These are phyloP conservation scores for Penstemon barbatus DNA, from an alignment of 257 asterid genomes.

Conservation along the genomic window DNA sequence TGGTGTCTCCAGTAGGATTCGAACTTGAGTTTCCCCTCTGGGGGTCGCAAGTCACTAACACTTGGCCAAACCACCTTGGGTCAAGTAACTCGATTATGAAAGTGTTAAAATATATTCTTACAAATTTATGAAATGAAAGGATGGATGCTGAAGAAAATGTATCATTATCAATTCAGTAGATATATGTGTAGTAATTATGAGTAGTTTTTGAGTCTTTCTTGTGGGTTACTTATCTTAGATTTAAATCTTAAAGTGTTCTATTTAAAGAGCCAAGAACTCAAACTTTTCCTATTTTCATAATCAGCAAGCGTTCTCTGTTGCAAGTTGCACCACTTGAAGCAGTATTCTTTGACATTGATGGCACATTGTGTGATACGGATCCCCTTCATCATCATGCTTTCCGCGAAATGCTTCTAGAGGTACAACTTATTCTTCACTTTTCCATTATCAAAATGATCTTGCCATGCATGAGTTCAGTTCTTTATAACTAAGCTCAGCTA, in stretches of 20 bases:
- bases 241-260: constrained; percentile 1
- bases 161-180: too few relatives aligned
- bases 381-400: constrained; percentile 80
- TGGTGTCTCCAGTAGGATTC: too few relatives aligned
- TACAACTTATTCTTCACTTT: constrained; percentile 21
- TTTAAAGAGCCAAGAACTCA: constrained; percentile 25
- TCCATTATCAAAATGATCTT: constrained; percentile 1
- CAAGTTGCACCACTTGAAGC: constrained; percentile 88
- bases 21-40: too few relatives aligned
- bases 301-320: constrained; percentile 59
- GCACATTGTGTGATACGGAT: constrained; percentile 90
- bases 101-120: not conserved
- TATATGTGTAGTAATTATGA: not conserved
- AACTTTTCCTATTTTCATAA: constrained; percentile 28
- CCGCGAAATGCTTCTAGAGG: constrained; percentile 77
- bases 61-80: too few relatives aligned
- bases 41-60: too few relatives aligned
- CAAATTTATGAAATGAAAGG: not conserved
- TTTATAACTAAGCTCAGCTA: not conserved
- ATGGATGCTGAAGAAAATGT: not conserved
- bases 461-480: not conserved
- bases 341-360: constrained; percentile 88
- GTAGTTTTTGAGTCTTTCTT: not conserved
- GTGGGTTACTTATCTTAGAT: not conserved
- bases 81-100: not conserved